A percentile compares a stretch with the other conserved stretches of the same genome.
phyloP scores from a whole-genome alignment of 1,284 basidiomycete genomes.

The Melampsora larici-populina region DNA sequence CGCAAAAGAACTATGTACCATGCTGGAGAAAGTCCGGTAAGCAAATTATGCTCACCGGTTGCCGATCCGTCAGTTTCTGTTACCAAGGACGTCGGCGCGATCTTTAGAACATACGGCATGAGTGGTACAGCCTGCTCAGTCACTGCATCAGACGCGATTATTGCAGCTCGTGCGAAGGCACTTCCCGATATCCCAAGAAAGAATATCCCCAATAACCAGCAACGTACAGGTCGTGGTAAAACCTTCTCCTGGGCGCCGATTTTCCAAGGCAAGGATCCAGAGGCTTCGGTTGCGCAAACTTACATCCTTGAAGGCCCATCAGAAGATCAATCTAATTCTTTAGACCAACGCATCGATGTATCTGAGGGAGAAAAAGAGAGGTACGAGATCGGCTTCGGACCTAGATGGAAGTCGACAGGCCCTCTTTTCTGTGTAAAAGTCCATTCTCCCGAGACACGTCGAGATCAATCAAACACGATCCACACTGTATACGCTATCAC shows the following conservation, averaged over 20 bases:
- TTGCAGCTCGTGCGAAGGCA: conserved; percentile 22
- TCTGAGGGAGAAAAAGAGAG: conserved; percentile 11
- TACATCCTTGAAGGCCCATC: conserved; percentile 15
- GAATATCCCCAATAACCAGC: background rate
- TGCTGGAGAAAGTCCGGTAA: background rate
- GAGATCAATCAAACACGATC: background rate
- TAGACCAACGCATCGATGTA: background rate
- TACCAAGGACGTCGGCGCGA: conserved; percentile 21
- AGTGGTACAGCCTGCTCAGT: conserved; percentile 22
- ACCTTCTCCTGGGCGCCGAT: conserved; percentile 11
- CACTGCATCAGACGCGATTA: conserved; percentile 38
- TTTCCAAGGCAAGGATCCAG: background rate
- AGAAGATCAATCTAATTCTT: background rate
- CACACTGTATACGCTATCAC: conserved; percentile 28
- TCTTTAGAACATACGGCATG: background rate
- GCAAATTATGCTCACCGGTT: conserved; percentile 7
- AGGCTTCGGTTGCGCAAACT: conserved; percentile 4
- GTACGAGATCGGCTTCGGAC: conserved; percentile 25
- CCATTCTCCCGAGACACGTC: conserved; percentile 19
- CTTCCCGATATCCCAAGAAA: background rate
- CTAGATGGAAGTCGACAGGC: conserved; percentile 17
- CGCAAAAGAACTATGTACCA: background rate
- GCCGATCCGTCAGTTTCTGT: conserved; percentile 21
- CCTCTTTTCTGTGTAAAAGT: conserved; percentile 9
- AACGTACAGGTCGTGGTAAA: background rate